phyloP scores from a whole-genome alignment of 1,139 yeast species.

The Candida smagusa region DNA sequence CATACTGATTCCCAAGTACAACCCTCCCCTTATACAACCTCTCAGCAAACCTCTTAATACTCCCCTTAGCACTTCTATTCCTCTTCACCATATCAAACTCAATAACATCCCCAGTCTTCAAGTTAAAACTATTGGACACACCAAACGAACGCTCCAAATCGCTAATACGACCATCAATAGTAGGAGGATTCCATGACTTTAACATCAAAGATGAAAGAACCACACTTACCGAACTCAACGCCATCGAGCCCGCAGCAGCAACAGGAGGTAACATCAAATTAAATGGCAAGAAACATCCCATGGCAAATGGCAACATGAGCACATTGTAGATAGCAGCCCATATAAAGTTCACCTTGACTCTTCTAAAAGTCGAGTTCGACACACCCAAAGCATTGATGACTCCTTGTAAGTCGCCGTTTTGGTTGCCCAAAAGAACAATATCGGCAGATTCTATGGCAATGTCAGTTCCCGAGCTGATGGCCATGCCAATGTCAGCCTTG shows the following conservation, averaged over 20 bases:
- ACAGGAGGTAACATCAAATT: conserved; percentile 82
- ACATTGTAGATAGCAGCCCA: conserved; percentile 87
- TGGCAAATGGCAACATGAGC: conserved; percentile 91
- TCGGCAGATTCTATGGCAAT: conserved; percentile 97
- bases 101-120: conserved; percentile 27
- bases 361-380: conserved; percentile 63
- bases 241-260: conserved; percentile 92
- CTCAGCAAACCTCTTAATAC: conserved; percentile 1
- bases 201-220: conserved; percentile 74
- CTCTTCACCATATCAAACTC: conserved; percentile 30
- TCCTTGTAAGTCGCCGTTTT: conserved; percentile 50
- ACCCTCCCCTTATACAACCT: conserved; percentile 5
- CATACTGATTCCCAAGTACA: not conserved
- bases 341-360: conserved; percentile 76
- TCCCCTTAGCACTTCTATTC: conserved; percentile 6
- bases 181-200: conserved; percentile 57
- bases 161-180: conserved; percentile 6
- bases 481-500: conserved; percentile 84
- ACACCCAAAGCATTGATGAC: conserved; percentile 73
- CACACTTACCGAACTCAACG: conserved; percentile 85
- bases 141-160: conserved; percentile 24
- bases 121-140: conserved; percentile 21
- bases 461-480: conserved; percentile 90
- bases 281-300: conserved; percentile 84
- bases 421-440: conserved; percentile 57